Conservation (phyloP, 164 flowering plant genomes). For the Tinospora cordifolia region DNA sequence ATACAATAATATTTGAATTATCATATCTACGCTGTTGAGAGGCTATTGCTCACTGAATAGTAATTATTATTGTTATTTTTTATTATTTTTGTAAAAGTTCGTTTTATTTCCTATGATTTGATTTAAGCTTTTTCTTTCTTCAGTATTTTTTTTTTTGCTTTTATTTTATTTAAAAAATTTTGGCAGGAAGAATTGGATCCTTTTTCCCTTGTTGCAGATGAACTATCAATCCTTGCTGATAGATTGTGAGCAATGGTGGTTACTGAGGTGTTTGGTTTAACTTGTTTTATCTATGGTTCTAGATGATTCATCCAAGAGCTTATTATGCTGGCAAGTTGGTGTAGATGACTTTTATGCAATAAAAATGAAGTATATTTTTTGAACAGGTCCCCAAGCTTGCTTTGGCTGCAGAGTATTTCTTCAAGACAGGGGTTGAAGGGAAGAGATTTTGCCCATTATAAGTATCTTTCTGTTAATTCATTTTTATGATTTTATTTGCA, state of each 20-base stretch:
- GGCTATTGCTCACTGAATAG: neutral
- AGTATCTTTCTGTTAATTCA: neutral
- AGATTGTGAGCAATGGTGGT: constrained; percentile 77
- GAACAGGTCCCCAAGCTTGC: constrained; percentile 90
- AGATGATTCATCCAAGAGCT: neutral
- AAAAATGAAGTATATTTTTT: constrained; percentile 5
- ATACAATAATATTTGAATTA: no score
- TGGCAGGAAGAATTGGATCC: constrained; percentile 87
- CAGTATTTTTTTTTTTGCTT: no score
- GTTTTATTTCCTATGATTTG: neutral
- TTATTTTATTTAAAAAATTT: neutral
- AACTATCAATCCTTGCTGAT: constrained; percentile 61
- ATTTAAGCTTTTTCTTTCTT: neutral
- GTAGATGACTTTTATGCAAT: neutral
- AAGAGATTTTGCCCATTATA: constrained; percentile 91
- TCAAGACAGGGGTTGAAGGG: constrained; percentile 93
- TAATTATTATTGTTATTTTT: no score
- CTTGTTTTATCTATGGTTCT: neutral
- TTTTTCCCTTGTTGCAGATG: constrained; percentile 95
- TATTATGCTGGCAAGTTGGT: neutral
- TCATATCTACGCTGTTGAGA: no score
- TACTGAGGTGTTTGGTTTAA: constrained; percentile 55
- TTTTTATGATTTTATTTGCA: constrained; percentile 5
- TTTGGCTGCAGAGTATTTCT: constrained; percentile 94
- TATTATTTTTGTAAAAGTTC: no score